Evolutionary conservation across 1,284 basidiomycete genomes (phyloP).

Genomic region (Peniophora sp.): DNA sequence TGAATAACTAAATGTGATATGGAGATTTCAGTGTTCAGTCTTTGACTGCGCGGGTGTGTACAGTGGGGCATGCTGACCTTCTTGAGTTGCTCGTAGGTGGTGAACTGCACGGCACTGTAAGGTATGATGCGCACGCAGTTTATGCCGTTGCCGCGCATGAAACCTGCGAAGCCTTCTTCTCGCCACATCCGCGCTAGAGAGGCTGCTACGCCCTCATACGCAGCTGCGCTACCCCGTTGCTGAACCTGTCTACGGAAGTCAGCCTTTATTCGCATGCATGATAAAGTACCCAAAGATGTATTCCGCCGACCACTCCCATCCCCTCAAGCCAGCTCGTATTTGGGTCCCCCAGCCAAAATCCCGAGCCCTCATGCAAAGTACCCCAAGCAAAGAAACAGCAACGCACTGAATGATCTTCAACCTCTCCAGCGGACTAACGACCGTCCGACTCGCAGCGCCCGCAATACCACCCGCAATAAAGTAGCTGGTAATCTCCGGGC

Average conservation of each 20-base stretch:
- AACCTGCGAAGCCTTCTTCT: constrained; percentile 88
- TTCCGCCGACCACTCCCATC: no score
- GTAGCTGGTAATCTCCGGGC: constrained; percentile 56
- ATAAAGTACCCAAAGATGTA: no score
- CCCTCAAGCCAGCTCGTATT: no score
- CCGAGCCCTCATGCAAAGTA: no score
- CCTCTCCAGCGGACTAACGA: constrained; percentile 86
- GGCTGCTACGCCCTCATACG: constrained; percentile 80
- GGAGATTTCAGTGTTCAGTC: constrained; percentile 4
- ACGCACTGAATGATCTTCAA: constrained; percentile 93
- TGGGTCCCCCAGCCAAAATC: no score
- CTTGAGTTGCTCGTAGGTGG: constrained; percentile 86
- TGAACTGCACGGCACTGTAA: constrained; percentile 88
- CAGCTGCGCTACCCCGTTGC: constrained; percentile 45
- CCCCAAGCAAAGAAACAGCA: neutral
- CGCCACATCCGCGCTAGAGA: constrained; percentile 83
- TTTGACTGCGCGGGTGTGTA: neutral
- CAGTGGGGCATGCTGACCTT: constrained; percentile 39
- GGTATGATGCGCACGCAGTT: constrained; percentile 88
- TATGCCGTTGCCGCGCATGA: constrained; percentile 88
- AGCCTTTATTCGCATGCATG: neutral
- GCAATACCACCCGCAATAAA: constrained; percentile 76
- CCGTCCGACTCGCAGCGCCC: constrained; percentile 80
- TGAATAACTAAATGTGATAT: constrained; percentile 57
- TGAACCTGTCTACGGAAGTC: constrained; percentile 68